Base-by-base conservation (phyloP, 257 asterid genomes). In the Handroanthus guayacan region DNA sequence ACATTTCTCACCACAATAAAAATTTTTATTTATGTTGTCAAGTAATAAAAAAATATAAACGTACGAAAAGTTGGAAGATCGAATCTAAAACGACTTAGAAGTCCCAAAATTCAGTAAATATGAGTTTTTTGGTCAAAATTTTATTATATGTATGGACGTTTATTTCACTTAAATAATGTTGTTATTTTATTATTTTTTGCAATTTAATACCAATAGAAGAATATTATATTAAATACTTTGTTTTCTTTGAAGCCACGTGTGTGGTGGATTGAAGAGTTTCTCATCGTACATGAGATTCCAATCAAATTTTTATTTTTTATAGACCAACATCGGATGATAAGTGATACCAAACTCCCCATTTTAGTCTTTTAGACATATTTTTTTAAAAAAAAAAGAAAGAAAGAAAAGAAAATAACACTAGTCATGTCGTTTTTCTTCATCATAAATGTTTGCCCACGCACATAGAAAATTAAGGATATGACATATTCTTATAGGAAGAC, bases 311-410 rank as follows among this genome's bases (percentile, higher is more conserved):
- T 25, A 25, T 38, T 31, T 0, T n/a, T 34, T 14, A 50, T 61
- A 75, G 79, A 61, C 83, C 72, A 70, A 45, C 41, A 5, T 18
- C n/a, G 2, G 3, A 20, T 20, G 60, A 54, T n/a, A n/a, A 52
- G 58, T 52, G 16, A 51, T 4, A 5, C 54, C 12, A 48, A 48
- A 2, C 54, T 48, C 14, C 12, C 54, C 4, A 48, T 48, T 48
- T 48, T 48, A 48, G 54, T 5, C 9, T 5, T 25, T 25, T 25
- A 25, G 31, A 25, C 31, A 25, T 25, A 25, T 25, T 25, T 25
- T 25, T 25, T 25, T 0, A 25, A 25, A 25, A 25, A 25, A 25
- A 25, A 25, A 25, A 25, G 31, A 25, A 25, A 25, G 31, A 25
- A 25, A 25, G 31, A 25, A 25, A 25, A 25, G 31, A 25, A 25